These are phyloP conservation scores for Phytophthora rubi DNA, from an alignment of 352 stramenopile species.

Conservation along the genomic window DNA sequence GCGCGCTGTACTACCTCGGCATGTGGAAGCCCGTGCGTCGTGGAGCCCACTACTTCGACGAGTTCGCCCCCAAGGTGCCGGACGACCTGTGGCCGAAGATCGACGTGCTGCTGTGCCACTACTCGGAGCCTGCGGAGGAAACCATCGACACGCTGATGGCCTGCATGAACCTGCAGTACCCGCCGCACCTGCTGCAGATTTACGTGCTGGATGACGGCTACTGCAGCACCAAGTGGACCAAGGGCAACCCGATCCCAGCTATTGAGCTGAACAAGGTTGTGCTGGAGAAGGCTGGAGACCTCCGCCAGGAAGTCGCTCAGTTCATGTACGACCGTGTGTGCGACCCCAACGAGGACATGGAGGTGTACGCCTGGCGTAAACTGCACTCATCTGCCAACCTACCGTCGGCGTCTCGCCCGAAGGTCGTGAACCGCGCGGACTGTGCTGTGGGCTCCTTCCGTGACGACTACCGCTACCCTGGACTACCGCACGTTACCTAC, in stretches of 20 bases:
- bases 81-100: slow-evolving; percentile 88
- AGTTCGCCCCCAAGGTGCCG: slow-evolving; percentile 84
- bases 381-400: slow-evolving; percentile 85
- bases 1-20: slow-evolving; percentile 85
- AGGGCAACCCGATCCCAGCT: slow-evolving; percentile 69
- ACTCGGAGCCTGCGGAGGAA: slow-evolving; percentile 85
- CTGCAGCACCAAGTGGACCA: slow-evolving; percentile 83
- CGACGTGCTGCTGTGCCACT: slow-evolving; percentile 83
- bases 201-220: slow-evolving; percentile 89
- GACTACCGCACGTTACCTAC: slow-evolving; percentile 78
- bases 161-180: slow-evolving; percentile 91
- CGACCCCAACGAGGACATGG: slow-evolving; percentile 86
- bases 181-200: slow-evolving; percentile 85
- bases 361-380: slow-evolving; percentile 89
- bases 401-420: slow-evolving; percentile 67
- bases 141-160: slow-evolving; percentile 87
- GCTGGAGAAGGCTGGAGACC: slow-evolving; percentile 78
- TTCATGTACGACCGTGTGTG: slow-evolving; percentile 91
- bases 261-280: slow-evolving; percentile 83
- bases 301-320: slow-evolving; percentile 85
- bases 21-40: slow-evolving; percentile 91
- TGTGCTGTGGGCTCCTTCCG: slow-evolving; percentile 84
- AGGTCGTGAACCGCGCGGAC: slow-evolving; percentile 77
- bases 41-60: slow-evolving; percentile 88
- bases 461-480: slow-evolving; percentile 87